Evolutionary conservation across 2,329 filamentous ascomycete species (phyloP).

Genomic region (Pleoardoris graminearum): DNA sequence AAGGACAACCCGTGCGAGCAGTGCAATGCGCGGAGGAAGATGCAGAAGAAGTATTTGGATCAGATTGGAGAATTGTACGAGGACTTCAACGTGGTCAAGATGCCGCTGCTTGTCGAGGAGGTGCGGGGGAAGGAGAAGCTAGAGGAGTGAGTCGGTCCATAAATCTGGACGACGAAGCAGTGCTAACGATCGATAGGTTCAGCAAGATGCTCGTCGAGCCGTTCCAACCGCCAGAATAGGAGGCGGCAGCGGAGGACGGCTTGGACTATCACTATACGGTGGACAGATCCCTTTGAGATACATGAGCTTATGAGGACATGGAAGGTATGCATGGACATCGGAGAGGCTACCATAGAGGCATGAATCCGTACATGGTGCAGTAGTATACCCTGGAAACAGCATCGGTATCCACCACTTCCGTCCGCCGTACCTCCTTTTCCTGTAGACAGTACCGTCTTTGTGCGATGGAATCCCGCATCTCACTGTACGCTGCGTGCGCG

Average conservation of each 20-base stretch:
- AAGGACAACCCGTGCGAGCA: slow-evolving; percentile 86
- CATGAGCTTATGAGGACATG: not conserved
- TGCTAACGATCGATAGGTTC: slow-evolving; percentile 55
- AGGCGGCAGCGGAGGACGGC: slow-evolving; percentile 30
- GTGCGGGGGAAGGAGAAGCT: slow-evolving; percentile 93
- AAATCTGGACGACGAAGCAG: not conserved
- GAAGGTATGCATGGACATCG: not conserved
- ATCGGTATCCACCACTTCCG: not conserved
- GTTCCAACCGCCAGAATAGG: slow-evolving; percentile 65
- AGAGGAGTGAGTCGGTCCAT: slow-evolving; percentile 60
- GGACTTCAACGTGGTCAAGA: slow-evolving; percentile 98
- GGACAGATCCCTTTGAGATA: not conserved
- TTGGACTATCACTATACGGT: not conserved
- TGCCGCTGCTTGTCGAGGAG: slow-evolving; percentile 94
- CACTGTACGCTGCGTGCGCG: too few species aligned
- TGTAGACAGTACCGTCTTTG: too few species aligned
- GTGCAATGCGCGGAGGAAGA: slow-evolving; percentile 91
- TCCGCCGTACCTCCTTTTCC: too few species aligned
- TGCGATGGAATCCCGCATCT: too few species aligned
- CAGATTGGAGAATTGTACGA: slow-evolving; percentile 99
- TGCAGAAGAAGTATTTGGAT: slow-evolving; percentile 99
- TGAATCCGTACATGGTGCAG: not conserved
- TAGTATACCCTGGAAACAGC: not conserved
- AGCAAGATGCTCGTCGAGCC: slow-evolving; percentile 81
- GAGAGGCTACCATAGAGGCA: not conserved